Percentiles rank a stretch among this genome's conserved stretches.
Conservation (phyloP, 768 basidiomycete genomes). For the Boletellus ananiceps region DNA sequence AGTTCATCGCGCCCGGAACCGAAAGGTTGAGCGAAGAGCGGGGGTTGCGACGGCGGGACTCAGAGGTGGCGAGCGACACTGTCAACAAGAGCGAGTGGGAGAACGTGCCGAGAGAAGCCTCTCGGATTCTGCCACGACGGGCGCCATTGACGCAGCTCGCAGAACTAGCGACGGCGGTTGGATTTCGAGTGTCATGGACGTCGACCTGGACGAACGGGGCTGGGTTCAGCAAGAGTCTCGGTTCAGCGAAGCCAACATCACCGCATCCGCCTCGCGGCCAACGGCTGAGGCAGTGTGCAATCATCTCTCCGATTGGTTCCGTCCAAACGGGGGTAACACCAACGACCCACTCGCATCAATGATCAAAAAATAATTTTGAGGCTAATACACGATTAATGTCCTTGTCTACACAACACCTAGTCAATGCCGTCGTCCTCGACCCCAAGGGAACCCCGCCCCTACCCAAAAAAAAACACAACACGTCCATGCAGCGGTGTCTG, state of each 20-base stretch:
- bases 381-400: too few relatives aligned
- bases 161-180: slow-evolving; percentile 1
- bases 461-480: too few relatives aligned
- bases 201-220: not conserved
- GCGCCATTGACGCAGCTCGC: slow-evolving; percentile 19
- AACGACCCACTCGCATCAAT: not conserved
- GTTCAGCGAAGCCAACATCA: slow-evolving; percentile 7
- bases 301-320: slow-evolving; percentile 23
- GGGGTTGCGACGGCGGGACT: slow-evolving; percentile 13
- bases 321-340: not conserved
- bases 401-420: too few relatives aligned
- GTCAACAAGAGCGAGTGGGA: slow-evolving; percentile 13
- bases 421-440: too few relatives aligned
- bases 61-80: not conserved
- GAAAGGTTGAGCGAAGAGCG: not conserved
- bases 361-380: too few relatives aligned
- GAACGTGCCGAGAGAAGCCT: slow-evolving; percentile 28
- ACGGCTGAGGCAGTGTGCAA: slow-evolving; percentile 28
- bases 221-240: not conserved
- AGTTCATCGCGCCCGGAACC: slow-evolving; percentile 24
- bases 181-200: slow-evolving; percentile 1
- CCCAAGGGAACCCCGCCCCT: too few relatives aligned
- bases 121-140: slow-evolving; percentile 32
- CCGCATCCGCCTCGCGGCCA: slow-evolving; percentile 16
- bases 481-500: not conserved